These are phyloP conservation scores for Phytophthora palmivora DNA, from an alignment of 352 stramenopile genomes.

Conservation along the genomic window DNA sequence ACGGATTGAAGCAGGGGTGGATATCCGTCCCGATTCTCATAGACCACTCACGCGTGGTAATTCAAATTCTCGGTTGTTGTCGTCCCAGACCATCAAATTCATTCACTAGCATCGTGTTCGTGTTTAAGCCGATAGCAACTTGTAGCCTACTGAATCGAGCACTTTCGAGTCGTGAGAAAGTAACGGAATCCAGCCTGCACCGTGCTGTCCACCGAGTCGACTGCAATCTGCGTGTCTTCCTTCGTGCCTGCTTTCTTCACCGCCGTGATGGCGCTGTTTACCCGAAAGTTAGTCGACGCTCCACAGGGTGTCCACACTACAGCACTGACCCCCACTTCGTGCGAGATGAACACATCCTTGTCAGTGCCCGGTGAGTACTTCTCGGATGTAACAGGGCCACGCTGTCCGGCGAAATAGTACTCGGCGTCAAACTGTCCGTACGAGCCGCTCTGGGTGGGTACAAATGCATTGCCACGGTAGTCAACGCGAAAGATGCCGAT, in stretches of 20 bases:
- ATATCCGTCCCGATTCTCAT: not conserved
- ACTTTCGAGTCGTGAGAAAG: conserved; percentile 48
- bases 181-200: conserved; percentile 57
- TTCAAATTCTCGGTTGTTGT: not conserved
- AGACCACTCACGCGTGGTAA: not conserved
- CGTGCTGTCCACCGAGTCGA: conserved; percentile 63
- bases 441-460: conserved; percentile 39
- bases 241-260: conserved; percentile 34
- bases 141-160: conserved; percentile 11
- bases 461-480: conserved; percentile 55
- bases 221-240: conserved; percentile 52
- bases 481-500: conserved; percentile 55
- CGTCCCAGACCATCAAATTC: conserved; percentile 5
- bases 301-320: conserved; percentile 62
- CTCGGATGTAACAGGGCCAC: conserved; percentile 38
- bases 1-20: not conserved
- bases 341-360: conserved; percentile 54
- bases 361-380: conserved; percentile 42
- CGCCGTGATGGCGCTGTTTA: conserved; percentile 58
- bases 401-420: conserved; percentile 64
- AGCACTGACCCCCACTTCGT: conserved; percentile 50
- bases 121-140: conserved; percentile 5
- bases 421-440: conserved; percentile 59
- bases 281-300: conserved; percentile 55
- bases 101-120: conserved; percentile 14